Percentiles rank a stretch among this genome's conserved stretches.
Evolutionary conservation across 2,329 filamentous ascomycete species (phyloP).

Genomic region (Stemphylium beticola): DNA sequence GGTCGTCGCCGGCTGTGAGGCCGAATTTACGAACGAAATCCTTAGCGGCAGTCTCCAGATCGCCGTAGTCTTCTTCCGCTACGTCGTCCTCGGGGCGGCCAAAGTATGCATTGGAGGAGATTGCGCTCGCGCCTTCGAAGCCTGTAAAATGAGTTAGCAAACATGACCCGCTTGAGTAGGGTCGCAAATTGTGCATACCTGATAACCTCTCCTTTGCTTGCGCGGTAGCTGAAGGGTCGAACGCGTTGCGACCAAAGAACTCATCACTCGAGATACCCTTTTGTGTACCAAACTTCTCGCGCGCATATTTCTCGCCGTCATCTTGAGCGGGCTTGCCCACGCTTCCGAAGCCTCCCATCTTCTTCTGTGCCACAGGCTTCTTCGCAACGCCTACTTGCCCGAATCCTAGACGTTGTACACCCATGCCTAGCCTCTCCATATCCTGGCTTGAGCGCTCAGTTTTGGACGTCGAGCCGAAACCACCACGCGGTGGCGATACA

Average conservation of each 20-base stretch:
- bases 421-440: slow-evolving; percentile 88
- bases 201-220: slow-evolving; percentile 88
- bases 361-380: slow-evolving; percentile 68
- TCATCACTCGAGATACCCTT: slow-evolving; percentile 98
- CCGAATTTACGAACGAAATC: slow-evolving; percentile 96
- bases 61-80: slow-evolving; percentile 76
- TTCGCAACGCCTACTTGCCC: slow-evolving; percentile 74
- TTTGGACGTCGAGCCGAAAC: slow-evolving; percentile 66
- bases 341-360: slow-evolving; percentile 88
- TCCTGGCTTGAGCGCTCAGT: slow-evolving; percentile 70
- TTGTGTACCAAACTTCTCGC: slow-evolving; percentile 86
- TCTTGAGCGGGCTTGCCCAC: slow-evolving; percentile 73
- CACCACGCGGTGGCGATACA: slow-evolving; percentile 67
- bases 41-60: slow-evolving; percentile 90
- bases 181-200: slow-evolving; percentile 32
- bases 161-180: neutral
- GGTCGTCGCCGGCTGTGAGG: slow-evolving; percentile 91
- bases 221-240: slow-evolving; percentile 77
- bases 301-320: slow-evolving; percentile 82
- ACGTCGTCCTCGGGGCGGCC: slow-evolving; percentile 86
- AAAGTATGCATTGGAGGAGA: slow-evolving; percentile 98
- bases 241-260: slow-evolving; percentile 91
- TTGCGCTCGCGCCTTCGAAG: slow-evolving; percentile 89
- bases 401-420: slow-evolving; percentile 82
- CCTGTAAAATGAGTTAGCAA: slow-evolving; percentile 52